Evolutionary conservation across 805 yeast species (phyloP), one percentile per base, ranked within the genome.

Genomic region (Metschnikowia peoriensis): DNA sequence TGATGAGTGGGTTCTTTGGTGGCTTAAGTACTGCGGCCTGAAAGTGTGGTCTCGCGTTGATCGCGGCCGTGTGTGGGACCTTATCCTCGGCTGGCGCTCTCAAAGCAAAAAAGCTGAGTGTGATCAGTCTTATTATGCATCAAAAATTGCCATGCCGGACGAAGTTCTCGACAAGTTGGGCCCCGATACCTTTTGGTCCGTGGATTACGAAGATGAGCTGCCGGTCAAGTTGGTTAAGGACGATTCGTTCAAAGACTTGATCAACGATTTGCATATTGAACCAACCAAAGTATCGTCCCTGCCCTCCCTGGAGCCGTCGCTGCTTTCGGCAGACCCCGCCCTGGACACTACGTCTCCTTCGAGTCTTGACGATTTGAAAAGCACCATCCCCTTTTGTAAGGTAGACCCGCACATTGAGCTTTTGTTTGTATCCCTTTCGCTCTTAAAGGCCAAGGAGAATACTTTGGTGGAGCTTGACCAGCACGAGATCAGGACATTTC

Each of bases 1-100:
- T 56, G 94, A 89, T 60, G 91, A 86, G 64, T 92, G 97, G 97
- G 74, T 91, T 28, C 78, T 89, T 39, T 92, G 97, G 96, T 92
- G 97, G 97, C 75, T 92, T 57, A 89, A 90, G 65, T 92, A 88
- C 78, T 82, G 89, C 63, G 97, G 97, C 17, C 82, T 94, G 12
- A 88, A 88, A 68, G 90, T 86, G 7, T 83, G 96, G 81, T 85
- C 91, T 42, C 79, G 87, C 55, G 78, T 77, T 53, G 97, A 90
- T 67, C 71, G 97, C 48, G 97, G 94, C 11, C 77, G 97, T 55
- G 76, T 90, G 7, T 92, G 98, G 98, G 98, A 92, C 70, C 71
- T 84, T 57, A 68, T 91, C 43, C 68, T 92, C 28, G 96, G 97
- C 1, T 89, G 92, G 84, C 77, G 92, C 60, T 54, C 68, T 41